A percentile compares a stretch with the other conserved stretches of the same genome.
Evolutionary conservation across 2,329 filamentous ascomycete species (phyloP).

Genomic region (Phialophora tarda): DNA sequence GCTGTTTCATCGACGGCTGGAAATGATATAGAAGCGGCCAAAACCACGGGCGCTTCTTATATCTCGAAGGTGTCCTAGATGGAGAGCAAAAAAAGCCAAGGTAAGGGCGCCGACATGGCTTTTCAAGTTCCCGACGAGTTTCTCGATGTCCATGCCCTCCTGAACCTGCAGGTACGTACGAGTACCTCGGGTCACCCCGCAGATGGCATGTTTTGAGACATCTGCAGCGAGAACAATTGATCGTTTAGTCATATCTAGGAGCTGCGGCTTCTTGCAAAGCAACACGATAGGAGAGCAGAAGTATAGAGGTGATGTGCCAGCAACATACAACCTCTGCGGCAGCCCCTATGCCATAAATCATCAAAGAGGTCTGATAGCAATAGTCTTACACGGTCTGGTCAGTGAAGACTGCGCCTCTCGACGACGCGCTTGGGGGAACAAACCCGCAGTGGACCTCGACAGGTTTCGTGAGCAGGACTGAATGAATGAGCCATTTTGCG

Average conservation of each 20-base stretch:
- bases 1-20: not conserved
- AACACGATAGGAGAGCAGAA: not conserved
- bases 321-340: not conserved
- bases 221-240: not conserved
- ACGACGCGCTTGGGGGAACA: not conserved
- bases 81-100: not conserved
- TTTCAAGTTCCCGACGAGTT: not conserved
- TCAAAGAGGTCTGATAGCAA: too few species aligned
- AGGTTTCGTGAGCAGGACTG: not conserved
- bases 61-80: not conserved
- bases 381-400: not conserved
- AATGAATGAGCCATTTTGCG: conserved; percentile 5
- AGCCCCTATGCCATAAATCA: not conserved
- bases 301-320: not conserved
- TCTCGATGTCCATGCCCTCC: not conserved
- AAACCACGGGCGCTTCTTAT: not conserved
- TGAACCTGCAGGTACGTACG: not conserved
- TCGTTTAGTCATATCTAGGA: not conserved
- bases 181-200: not conserved
- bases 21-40: not conserved
- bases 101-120: not conserved
- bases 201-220: not conserved
- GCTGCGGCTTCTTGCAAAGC: not conserved
- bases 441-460: not conserved
- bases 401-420: not conserved